A percentile compares a stretch with the other conserved stretches of the same genome.
These are phyloP conservation scores for Ascochyta rabiei DNA, from an alignment of 2,329 filamentous ascomycete species.

Conservation along the genomic window DNA sequence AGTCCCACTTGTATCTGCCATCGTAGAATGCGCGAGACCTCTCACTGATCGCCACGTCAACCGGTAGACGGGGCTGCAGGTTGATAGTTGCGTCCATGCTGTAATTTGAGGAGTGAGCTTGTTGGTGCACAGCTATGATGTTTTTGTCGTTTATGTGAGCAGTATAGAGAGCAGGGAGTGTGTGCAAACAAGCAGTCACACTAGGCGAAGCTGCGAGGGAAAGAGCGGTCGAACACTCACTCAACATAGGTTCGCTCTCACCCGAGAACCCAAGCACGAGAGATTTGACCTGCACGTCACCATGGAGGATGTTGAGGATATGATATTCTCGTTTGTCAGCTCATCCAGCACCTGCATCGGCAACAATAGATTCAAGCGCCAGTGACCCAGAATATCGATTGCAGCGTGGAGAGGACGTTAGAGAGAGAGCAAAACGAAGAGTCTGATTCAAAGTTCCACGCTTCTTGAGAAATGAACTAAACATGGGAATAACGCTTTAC, in stretches of 20 bases:
- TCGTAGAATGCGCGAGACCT: conserved; percentile 40
- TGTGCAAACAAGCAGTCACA: conserved; percentile 5
- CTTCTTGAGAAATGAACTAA: not conserved
- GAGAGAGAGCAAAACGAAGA: not conserved
- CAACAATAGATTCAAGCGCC: not conserved
- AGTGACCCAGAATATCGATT: not conserved
- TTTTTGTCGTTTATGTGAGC: not conserved
- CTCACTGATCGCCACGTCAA: conserved; percentile 19
- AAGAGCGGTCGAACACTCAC: not conserved
- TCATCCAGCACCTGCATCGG: not conserved
- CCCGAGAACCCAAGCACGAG: not conserved
- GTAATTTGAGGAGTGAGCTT: not conserved
- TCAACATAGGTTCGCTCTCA: not conserved
- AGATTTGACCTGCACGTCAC: not conserved
- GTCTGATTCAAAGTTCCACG: not conserved
- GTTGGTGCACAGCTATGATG: not conserved
- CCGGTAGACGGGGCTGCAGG: not conserved
- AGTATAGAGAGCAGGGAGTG: not conserved
- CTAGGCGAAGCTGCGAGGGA: conserved; percentile 1
- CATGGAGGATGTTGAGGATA: not conserved
- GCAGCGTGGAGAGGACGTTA: not conserved
- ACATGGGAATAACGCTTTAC: conserved; percentile 3
- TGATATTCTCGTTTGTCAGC: not conserved
- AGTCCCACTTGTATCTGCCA: conserved; percentile 32
- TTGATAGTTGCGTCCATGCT: not conserved